Base-by-base conservation (phyloP, 2,329 filamentous ascomycete species). In the Alternaria dauci region DNA sequence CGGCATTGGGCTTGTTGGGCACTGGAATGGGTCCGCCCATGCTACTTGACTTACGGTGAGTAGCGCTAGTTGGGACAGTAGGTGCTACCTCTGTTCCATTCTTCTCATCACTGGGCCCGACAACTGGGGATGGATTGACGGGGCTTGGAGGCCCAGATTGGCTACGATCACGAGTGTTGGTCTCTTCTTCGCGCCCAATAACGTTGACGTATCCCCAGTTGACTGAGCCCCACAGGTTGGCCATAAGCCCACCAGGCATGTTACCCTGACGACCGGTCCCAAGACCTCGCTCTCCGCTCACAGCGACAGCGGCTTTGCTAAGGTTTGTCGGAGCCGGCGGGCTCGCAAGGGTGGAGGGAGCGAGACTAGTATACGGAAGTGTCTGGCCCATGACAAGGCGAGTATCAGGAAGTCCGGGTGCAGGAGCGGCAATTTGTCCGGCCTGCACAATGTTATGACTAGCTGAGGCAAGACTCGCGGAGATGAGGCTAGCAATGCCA, bases 161-260 rank as follows among this genome's bases (percentile, higher is more conserved):
- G 43, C 69, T 75, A 23, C 71, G 69, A 26, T 78, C 73, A 9
- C 68, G 70, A 16, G 53, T 61, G 4, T 55, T 48, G 8, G 78
- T 79, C 28, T 82, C 69, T n/a, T 86, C 84, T 46, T 86, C 85
- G 20, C 82, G 80, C 67, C 86, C 86, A 36, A 90, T 76, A 34
- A 85, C 83, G 66, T 90, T 90, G 59, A 91, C 80, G 65, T 87
- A 86, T 14, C 87, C 87, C 92, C 93, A 97, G 47, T 93, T 89
- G 58, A 88, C 91, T 71, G 89, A 96, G 51, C 94, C 94, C 94
- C 94, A 98, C 57, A 96, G 86, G 75, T 98, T 98, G 32, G 94
- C 94, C 82, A 97, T 87, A 62, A 97, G 88, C 14, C 92, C 93
- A 51, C 91, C 91, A 1, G 94, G 92, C 79, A 97, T 88, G 23